A percentile compares a stretch with the other conserved stretches of the same genome.
These are phyloP conservation scores for Paramyrothecium sp. DNA, from an alignment of 2,329 filamentous ascomycete genomes.

Conservation along the genomic window DNA sequence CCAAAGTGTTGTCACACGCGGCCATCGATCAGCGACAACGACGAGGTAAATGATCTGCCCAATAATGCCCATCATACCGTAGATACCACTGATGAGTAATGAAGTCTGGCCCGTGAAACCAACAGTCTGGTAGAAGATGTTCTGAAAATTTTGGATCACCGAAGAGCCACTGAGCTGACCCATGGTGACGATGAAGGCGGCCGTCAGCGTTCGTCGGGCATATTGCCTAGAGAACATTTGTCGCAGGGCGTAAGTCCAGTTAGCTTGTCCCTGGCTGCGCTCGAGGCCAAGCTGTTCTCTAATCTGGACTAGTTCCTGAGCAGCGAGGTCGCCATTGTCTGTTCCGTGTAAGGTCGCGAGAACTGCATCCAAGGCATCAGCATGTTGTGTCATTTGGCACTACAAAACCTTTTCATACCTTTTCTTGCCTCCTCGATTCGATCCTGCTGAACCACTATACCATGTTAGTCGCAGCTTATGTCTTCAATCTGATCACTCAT, in stretches of 20 bases:
- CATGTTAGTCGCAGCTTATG: not conserved
- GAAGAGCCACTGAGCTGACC: conserved; percentile 25
- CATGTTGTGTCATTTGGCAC: too few species aligned
- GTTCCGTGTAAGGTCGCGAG: not conserved
- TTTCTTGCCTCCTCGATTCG: conserved; percentile 12
- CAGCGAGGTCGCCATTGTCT: not conserved
- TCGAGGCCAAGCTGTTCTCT: conserved; percentile 26
- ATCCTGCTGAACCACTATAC: conserved; percentile 5
- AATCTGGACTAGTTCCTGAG: conserved; percentile 24
- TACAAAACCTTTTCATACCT: too few species aligned
- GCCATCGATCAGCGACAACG: conserved; percentile 25
- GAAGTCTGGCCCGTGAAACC: conserved; percentile 46
- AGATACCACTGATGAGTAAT: conserved; percentile 45
- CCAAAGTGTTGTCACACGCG: conserved; percentile 14
- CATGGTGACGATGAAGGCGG: conserved; percentile 26
- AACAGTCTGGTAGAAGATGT: conserved; percentile 36
- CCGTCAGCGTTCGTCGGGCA: conserved; percentile 21
- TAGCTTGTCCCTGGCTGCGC: conserved; percentile 11
- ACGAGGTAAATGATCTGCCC: conserved; percentile 26
- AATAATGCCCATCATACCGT: conserved; percentile 29
- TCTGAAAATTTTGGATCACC: conserved; percentile 31
- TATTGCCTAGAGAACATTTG: conserved; percentile 25
- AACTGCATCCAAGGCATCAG: not conserved
- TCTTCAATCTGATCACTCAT: too few species aligned
- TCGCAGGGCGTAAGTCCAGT: conserved; percentile 11